Percentiles rank a stretch among this genome's conserved stretches.
Conservation (phyloP, 108 stramenopile species). For the Cyclotella baltica region DNA sequence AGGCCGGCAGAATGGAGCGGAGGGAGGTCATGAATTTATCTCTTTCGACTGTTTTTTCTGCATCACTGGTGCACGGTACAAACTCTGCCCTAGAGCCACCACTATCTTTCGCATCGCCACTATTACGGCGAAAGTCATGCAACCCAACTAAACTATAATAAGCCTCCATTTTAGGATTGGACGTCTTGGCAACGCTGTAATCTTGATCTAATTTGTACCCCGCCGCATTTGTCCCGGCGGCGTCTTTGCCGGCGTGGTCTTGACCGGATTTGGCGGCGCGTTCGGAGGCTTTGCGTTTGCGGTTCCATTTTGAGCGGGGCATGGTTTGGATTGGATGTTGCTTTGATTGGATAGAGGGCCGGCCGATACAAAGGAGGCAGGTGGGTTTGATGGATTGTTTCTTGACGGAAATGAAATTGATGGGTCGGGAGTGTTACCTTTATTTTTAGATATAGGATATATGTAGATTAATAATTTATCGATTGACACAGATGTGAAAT, state of each 20-base stretch:
- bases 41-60: slow-evolving; percentile 69
- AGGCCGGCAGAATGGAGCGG: slow-evolving; percentile 69
- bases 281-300: slow-evolving; percentile 53
- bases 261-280: slow-evolving; percentile 35
- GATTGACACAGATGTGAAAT: no score
- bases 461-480: no score
- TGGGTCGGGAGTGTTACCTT: no score
- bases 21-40: slow-evolving; percentile 65
- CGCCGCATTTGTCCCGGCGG: slow-evolving; percentile 10
- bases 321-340: no score
- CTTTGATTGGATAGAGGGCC: no score
- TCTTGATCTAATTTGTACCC: slow-evolving; percentile 21
- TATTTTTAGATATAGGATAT: no score
- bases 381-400: no score
- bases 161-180: slow-evolving; percentile 83
- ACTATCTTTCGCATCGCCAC: slow-evolving; percentile 27
- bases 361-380: no score
- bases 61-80: slow-evolving; percentile 57
- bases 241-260: slow-evolving; percentile 26
- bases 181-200: slow-evolving; percentile 47
- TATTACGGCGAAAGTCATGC: no score
- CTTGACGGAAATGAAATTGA: no score
- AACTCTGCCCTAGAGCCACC: slow-evolving; percentile 41
- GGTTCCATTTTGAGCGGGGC: slow-evolving; percentile 40
- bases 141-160: slow-evolving; percentile 82